Conservation (phyloP, 2,329 filamentous ascomycete genomes). For the Neopestalotiopsis rosae region DNA sequence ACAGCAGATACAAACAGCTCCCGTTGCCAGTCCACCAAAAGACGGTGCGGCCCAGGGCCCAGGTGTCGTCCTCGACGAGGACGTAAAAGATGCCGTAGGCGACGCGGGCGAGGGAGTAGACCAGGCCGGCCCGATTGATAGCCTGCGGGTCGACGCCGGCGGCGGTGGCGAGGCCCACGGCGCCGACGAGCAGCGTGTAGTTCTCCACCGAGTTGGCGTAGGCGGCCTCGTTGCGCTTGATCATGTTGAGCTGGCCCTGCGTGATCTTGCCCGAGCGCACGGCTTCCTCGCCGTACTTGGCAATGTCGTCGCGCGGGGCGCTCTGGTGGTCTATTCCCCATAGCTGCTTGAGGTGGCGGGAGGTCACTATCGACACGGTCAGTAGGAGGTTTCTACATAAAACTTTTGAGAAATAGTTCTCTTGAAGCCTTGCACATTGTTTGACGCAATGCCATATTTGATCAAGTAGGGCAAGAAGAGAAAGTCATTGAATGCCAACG, state of each 20-base stretch:
- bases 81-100: constrained; percentile 47
- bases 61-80: constrained; percentile 38
- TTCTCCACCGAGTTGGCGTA: constrained; percentile 52
- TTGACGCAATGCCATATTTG: not conserved
- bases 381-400: not conserved
- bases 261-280: constrained; percentile 50
- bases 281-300: constrained; percentile 48
- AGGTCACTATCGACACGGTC: constrained; percentile 33
- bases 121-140: constrained; percentile 44
- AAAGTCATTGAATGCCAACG: not conserved
- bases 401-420: not conserved
- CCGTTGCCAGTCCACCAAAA: constrained; percentile 50
- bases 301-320: constrained; percentile 50
- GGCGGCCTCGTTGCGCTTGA: constrained; percentile 49
- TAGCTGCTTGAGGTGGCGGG: constrained; percentile 46
- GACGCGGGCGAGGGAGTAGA: constrained; percentile 47
- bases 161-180: constrained; percentile 44
- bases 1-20: constrained; percentile 39
- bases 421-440: not conserved
- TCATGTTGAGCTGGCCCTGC: constrained; percentile 43
- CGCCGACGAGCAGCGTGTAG: constrained; percentile 42
- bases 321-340: constrained; percentile 53
- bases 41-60: constrained; percentile 41
- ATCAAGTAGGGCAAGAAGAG: not conserved
- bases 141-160: constrained; percentile 40